These are phyloP conservation scores for Sclerotinia sclerotiorum DNA, from an alignment of 2,329 filamentous ascomycete genomes.

Conservation along the genomic window DNA sequence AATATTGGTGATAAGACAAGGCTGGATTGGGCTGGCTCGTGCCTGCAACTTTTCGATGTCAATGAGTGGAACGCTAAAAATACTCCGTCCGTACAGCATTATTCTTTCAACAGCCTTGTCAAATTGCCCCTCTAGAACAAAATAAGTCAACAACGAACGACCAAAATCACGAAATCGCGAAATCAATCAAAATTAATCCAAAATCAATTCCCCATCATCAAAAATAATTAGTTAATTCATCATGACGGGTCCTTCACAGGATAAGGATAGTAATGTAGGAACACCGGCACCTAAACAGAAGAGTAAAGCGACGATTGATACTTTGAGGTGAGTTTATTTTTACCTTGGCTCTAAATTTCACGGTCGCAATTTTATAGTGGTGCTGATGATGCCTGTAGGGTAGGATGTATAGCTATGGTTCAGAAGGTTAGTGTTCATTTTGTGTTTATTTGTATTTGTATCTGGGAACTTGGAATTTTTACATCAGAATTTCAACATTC, in stretches of 20 bases:
- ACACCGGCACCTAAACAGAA: constrained; percentile 63
- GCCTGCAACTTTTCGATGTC: too few species aligned
- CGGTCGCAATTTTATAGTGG: constrained; percentile 18
- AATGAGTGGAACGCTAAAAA: too few species aligned
- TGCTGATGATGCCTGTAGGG: constrained; percentile 32
- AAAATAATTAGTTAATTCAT: constrained; percentile 39
- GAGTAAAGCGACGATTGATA: constrained; percentile 80
- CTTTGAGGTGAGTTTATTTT: constrained; percentile 63
- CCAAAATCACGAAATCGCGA: background rate
- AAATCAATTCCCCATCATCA: constrained; percentile 24
- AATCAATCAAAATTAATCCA: background rate
- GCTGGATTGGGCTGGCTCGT: background rate
- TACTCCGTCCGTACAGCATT: too few species aligned
- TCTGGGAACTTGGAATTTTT: background rate
- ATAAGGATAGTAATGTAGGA: constrained; percentile 49
- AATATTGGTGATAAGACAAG: constrained; percentile 26
- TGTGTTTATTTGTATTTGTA: background rate
- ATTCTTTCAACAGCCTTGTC: background rate
- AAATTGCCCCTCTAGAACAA: background rate
- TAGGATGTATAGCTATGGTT: constrained; percentile 43
- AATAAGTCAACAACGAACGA: background rate
- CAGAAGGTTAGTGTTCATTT: constrained; percentile 37
- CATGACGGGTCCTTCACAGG: constrained; percentile 54
- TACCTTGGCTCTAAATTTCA: background rate
- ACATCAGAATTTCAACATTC: constrained; percentile 2